These are phyloP conservation scores for Cucumis hystrix DNA, from an alignment of 306 rosid species.

Conservation along the genomic window DNA sequence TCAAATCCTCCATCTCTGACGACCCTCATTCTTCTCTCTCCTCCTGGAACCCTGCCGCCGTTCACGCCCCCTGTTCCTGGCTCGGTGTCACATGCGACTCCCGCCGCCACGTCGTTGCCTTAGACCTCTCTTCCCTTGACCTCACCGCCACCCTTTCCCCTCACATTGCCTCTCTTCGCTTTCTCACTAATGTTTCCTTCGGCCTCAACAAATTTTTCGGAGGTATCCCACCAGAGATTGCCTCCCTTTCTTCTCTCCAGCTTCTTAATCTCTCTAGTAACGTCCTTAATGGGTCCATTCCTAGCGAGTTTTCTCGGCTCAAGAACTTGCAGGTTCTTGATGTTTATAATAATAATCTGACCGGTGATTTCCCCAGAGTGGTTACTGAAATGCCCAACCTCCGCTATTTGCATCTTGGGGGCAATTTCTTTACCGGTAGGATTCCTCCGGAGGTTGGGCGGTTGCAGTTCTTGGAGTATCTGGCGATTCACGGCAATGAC, in stretches of 20 bases:
- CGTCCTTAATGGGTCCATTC: conserved; percentile 56
- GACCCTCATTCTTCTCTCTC: conserved; percentile 37
- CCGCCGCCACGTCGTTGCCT: background rate
- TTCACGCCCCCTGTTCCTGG: background rate
- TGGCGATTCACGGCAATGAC: conserved; percentile 81
- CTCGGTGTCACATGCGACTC: background rate
- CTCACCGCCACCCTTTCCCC: conserved; percentile 46
- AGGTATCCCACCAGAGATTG: conserved; percentile 39
- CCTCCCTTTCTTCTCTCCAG: conserved; percentile 34
- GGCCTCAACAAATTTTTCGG: conserved; percentile 47
- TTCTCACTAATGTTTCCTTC: conserved; percentile 48
- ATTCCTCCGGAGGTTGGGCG: conserved; percentile 68
- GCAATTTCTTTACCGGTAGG: conserved; percentile 60
- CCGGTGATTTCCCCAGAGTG: conserved; percentile 47
- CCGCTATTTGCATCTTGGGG: conserved; percentile 77
- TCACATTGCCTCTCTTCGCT: conserved; percentile 36
- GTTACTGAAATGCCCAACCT: conserved; percentile 40
- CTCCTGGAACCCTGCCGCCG: background rate
- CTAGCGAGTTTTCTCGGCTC: conserved; percentile 19
- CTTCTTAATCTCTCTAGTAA: conserved; percentile 74
- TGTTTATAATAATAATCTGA: conserved; percentile 72
- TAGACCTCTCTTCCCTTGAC: conserved; percentile 21
- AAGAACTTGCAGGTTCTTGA: conserved; percentile 51
- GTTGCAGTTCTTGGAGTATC: conserved; percentile 39
- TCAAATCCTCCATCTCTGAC: conserved; percentile 34